Evolutionary conservation across 177 flowering plant genomes (phyloP).

Genomic region (Vitis hybrid): DNA sequence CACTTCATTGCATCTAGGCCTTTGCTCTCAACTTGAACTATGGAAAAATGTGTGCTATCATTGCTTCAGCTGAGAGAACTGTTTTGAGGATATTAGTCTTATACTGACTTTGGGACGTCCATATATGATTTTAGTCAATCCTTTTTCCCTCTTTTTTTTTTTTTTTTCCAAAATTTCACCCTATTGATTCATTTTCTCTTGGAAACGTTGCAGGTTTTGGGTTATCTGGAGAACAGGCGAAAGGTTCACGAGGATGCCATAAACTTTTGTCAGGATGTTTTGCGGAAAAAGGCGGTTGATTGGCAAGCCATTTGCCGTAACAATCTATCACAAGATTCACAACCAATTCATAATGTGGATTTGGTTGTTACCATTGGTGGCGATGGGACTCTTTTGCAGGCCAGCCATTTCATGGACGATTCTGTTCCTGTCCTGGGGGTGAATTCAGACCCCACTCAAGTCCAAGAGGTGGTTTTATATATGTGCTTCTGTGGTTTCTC

Average conservation of each 20-base stretch:
- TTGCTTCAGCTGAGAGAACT: too few relatives aligned
- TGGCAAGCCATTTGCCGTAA: slow-evolving; percentile 63
- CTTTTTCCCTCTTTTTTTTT: neutral
- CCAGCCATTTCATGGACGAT: slow-evolving; percentile 87
- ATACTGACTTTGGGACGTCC: too few relatives aligned
- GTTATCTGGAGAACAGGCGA: slow-evolving; percentile 51
- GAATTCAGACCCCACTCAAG: slow-evolving; percentile 89
- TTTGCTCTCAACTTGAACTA: too few relatives aligned
- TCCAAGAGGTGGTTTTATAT: slow-evolving; percentile 57
- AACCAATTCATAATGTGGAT: slow-evolving; percentile 70
- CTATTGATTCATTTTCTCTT: slow-evolving; percentile 7
- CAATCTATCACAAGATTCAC: slow-evolving; percentile 22
- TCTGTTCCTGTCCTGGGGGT: slow-evolving; percentile 86
- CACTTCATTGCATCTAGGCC: too few relatives aligned
- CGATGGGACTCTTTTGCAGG: slow-evolving; percentile 92
- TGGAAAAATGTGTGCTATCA: too few relatives aligned
- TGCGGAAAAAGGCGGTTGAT: slow-evolving; percentile 54
- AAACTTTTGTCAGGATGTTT: slow-evolving; percentile 65
- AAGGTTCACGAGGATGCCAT: slow-evolving; percentile 75
- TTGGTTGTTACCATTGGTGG: slow-evolving; percentile 88
- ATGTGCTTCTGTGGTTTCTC: neutral
- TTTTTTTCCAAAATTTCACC: neutral
- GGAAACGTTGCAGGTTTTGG: slow-evolving; percentile 46
- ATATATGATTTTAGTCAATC: too few relatives aligned
- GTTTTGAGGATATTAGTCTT: too few relatives aligned